Conservation (phyloP, 2,329 filamentous ascomycete species). For the Colletotrichum sp. region DNA sequence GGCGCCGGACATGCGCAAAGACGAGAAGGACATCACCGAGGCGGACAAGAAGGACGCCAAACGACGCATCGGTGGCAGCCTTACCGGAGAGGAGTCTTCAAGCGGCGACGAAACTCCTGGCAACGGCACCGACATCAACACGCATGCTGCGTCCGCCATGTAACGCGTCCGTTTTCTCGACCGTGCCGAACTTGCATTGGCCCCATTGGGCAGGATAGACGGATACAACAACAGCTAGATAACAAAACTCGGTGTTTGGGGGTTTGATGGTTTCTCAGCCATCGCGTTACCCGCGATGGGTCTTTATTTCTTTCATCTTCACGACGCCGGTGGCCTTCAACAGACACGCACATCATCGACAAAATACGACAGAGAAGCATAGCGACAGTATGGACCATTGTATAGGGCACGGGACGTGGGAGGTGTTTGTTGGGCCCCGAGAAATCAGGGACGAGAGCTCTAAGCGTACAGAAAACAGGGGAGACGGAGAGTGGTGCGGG, state of each 20-base stretch:
- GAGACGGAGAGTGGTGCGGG: background rate
- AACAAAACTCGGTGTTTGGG: conserved; percentile 15
- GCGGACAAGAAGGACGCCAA: conserved; percentile 86
- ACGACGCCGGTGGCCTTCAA: conserved; percentile 16
- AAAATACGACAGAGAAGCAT: background rate
- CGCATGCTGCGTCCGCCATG: conserved; percentile 36
- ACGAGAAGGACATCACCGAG: conserved; percentile 74
- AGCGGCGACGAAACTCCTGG: conserved; percentile 30
- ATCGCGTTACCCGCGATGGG: background rate
- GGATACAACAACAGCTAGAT: conserved; percentile 5
- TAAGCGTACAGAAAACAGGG: conserved; percentile 2
- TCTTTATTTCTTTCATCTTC: background rate
- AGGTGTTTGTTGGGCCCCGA: background rate
- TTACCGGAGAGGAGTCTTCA: conserved; percentile 41
- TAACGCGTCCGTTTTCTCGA: background rate
- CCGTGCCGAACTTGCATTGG: background rate
- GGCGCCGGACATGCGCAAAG: conserved; percentile 86
- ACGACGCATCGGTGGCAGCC: conserved; percentile 73
- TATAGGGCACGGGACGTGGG: background rate
- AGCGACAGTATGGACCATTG: background rate
- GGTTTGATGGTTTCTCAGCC: background rate
- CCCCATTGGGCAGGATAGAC: conserved; percentile 1
- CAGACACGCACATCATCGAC: background rate
- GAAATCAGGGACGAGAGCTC: background rate
- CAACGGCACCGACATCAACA: conserved; percentile 34